Percentiles rank a stretch among this genome's conserved stretches.
Evolutionary conservation across 768 basidiomycete genomes (phyloP).

Genomic region (Porphyrellus cyaneotinctus): DNA sequence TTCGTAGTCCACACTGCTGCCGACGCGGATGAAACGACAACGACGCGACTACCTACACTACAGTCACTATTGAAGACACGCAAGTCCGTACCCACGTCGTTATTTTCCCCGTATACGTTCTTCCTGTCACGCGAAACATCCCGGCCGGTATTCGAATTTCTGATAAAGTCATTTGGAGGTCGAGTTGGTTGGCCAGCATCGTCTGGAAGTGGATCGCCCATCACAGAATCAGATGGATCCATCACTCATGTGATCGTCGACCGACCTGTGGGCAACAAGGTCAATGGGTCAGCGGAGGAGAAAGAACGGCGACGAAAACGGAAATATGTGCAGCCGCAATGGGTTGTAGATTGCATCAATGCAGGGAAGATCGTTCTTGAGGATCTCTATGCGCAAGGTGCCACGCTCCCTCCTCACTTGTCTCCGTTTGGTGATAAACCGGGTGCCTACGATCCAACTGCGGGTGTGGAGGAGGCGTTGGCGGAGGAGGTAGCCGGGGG

Average conservation of each 20-base stretch:
- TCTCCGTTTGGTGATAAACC: conserved; percentile 88
- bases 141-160: conserved; percentile 88
- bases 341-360: conserved; percentile 97
- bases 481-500: conserved; percentile 28
- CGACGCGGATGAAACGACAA: conserved; percentile 39
- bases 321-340: conserved; percentile 94
- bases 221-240: conserved; percentile 69
- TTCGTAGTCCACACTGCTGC: conserved; percentile 63
- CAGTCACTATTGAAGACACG: conserved; percentile 60
- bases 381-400: conserved; percentile 82
- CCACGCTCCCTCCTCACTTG: conserved; percentile 86
- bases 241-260: conserved; percentile 98
- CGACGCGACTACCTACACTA: conserved; percentile 69
- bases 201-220: conserved; percentile 77
- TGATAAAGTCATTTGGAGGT: conserved; percentile 89
- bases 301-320: conserved; percentile 61
- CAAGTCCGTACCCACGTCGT: conserved; percentile 49
- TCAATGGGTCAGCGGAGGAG: conserved; percentile 52
- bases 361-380: conserved; percentile 78
- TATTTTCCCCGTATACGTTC: conserved; percentile 87
- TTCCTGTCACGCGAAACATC: conserved; percentile 93
- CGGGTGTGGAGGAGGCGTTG: conserved; percentile 28
- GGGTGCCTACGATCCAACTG: conserved; percentile 70
- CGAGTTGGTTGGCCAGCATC: conserved; percentile 85
- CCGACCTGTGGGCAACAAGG: conserved; percentile 57